Evolutionary conservation across 306 rosid species (phyloP).

Genomic region (Albizia julibrissin): DNA sequence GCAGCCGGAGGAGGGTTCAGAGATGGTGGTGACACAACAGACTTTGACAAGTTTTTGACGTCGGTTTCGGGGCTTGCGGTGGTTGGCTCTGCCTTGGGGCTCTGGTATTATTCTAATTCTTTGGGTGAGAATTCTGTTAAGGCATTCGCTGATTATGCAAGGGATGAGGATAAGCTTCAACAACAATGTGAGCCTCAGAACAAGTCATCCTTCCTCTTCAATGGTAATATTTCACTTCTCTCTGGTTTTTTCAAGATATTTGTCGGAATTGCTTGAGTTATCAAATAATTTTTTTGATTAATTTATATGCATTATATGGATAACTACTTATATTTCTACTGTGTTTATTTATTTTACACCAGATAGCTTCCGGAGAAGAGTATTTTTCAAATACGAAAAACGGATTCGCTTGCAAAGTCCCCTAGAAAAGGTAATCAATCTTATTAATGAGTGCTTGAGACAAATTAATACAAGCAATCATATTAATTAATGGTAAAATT

Average conservation of each 20-base stretch:
- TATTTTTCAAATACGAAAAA: conserved; percentile 78
- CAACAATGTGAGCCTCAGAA: conserved; percentile 14
- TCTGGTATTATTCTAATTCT: conserved; percentile 40
- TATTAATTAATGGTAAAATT: too few relatives aligned
- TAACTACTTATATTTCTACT: not conserved
- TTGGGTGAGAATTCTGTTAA: conserved; percentile 20
- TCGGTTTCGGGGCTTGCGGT: conserved; percentile 49
- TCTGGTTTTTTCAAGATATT: not conserved
- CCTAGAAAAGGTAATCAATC: conserved; percentile 62
- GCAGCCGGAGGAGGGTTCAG: conserved; percentile 17
- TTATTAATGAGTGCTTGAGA: not conserved
- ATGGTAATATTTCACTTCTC: conserved; percentile 33
- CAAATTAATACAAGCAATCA: not conserved
- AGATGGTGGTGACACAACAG: conserved; percentile 22
- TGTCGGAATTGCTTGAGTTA: not conserved
- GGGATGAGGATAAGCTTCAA: conserved; percentile 32
- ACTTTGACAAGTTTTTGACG: conserved; percentile 38
- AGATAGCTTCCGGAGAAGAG: conserved; percentile 63
- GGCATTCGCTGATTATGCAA: conserved; percentile 47
- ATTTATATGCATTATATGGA: not conserved
- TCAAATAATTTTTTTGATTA: not conserved
- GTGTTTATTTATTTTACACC: conserved; percentile 17
- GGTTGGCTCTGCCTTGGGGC: conserved; percentile 55
- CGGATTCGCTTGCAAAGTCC: conserved; percentile 67
- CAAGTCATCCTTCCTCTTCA: conserved; percentile 54